Evolutionary conservation across 495 filamentous ascomycete species (phyloP), one percentile per base, ranked within the genome.

Genomic region (Rostrohypoxylon terebratum): DNA sequence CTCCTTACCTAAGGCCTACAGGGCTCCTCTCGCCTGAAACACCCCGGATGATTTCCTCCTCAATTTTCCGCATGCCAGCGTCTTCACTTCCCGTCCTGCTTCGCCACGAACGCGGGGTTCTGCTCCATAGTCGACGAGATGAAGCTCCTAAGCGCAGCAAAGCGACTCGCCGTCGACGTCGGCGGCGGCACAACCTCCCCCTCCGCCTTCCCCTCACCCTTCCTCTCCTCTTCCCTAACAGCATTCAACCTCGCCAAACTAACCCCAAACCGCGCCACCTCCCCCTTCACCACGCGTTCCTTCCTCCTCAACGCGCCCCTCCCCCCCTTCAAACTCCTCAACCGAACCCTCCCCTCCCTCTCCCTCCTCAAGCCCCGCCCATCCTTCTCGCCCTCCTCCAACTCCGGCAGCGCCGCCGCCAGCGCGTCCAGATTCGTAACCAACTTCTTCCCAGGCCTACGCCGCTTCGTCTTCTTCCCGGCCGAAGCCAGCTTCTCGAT

Each of bases 221-320:
- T 47, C 31, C 45, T 8, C 14, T 14, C 20, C 75, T 73, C 10
- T 80, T 81, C 73, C 38, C 77, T 44, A 68, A 86, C 85, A 73
- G 77, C 80, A 64, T 88, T 85, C 65, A 87, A 72, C 80, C 89
- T 84, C 42, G 91, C 94, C 85, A 98, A 81, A 79, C 94, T 97
- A 80, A 83, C 86, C 63, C 87, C 89, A 76, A 97, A 97, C 65
- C 94, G 84, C 79, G 93, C 89, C 77, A 91, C 88, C 85, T 98
- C 95, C 70, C 84, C 79, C 79, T 82, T 87, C 58, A 96, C 91
- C 28, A 97, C 44, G 78, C 87, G 89, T 79, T 94, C 93, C 81
- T 91, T 94, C 72, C 88, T 85, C 86, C 94, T 97, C 83, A 93
- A 83, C 13, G 93, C 93, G 0, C 95, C 94, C 0, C 92, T 92